phyloP scores from a whole-genome alignment of 2,329 filamentous ascomycete species.

The Cephalotrichum gorgonifer region DNA sequence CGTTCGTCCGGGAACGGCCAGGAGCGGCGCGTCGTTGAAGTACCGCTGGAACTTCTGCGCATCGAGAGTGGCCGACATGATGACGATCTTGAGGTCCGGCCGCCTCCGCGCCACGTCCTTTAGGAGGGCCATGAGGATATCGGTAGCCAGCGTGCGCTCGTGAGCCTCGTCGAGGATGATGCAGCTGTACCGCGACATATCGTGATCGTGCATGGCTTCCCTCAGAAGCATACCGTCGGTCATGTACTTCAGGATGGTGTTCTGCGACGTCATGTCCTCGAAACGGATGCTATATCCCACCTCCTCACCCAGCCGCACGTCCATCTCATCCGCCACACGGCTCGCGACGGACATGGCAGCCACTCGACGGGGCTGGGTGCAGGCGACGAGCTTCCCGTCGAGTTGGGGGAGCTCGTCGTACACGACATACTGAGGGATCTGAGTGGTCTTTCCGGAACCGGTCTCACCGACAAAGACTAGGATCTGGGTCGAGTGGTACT shows the following conservation, averaged over 20 bases:
- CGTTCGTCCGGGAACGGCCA: conserved; percentile 90
- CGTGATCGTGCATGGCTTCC: conserved; percentile 92
- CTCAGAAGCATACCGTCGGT: conserved; percentile 97
- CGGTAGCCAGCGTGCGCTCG: conserved; percentile 92
- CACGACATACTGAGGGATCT: conserved; percentile 96
- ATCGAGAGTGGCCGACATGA: conserved; percentile 97
- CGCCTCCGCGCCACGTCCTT: conserved; percentile 80
- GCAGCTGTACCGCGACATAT: conserved; percentile 85
- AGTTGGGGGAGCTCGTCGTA: conserved; percentile 90
- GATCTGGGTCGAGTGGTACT: conserved; percentile 91
- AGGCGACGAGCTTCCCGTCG: conserved; percentile 82
- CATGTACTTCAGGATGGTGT: conserved; percentile 98
- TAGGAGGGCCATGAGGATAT: conserved; percentile 92
- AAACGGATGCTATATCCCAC: conserved; percentile 99
- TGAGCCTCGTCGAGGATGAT: conserved; percentile 99
- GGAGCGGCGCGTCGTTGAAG: conserved; percentile 86
- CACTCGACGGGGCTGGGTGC: conserved; percentile 94
- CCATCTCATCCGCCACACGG: conserved; percentile 94
- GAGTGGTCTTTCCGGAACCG: conserved; percentile 97
- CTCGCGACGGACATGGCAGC: conserved; percentile 98
- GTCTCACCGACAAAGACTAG: conserved; percentile 98
- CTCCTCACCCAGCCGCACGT: conserved; percentile 84
- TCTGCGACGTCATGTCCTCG: conserved; percentile 82
- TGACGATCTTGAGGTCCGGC: conserved; percentile 91
- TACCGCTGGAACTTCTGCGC: conserved; percentile 97